Percentiles rank a stretch among this genome's conserved stretches.
Conservation (phyloP, 2,329 filamentous ascomycete species). For the Dryadomyces sulphureus region DNA sequence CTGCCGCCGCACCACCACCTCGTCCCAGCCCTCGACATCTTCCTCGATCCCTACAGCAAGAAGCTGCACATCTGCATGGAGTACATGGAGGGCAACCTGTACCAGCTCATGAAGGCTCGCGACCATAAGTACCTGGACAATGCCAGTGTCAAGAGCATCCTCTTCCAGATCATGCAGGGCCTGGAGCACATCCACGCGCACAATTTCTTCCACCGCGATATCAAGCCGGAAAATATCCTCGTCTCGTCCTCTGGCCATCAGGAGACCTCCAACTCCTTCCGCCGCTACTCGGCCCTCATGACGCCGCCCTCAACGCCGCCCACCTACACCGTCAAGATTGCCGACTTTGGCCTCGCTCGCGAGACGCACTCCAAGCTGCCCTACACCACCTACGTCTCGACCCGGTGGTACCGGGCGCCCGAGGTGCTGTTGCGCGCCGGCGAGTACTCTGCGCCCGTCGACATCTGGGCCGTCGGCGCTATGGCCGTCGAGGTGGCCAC, state of each 20-base stretch:
- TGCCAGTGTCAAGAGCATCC: conserved; percentile 87
- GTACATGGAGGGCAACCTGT: conserved; percentile 98
- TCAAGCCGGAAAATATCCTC: conserved; percentile 97
- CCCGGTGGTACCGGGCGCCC: conserved; percentile 92
- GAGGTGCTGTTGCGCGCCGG: conserved; percentile 88
- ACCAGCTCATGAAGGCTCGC: conserved; percentile 96
- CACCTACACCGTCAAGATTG: conserved; percentile 92
- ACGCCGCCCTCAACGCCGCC: conserved; percentile 92
- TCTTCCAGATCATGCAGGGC: conserved; percentile 92
- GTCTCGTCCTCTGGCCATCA: conserved; percentile 80
- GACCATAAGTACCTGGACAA: conserved; percentile 91
- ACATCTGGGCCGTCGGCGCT: conserved; percentile 96
- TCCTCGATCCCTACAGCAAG: conserved; percentile 88
- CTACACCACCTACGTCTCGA: conserved; percentile 97
- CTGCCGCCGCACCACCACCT: conserved; percentile 79
- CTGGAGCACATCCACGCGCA: conserved; percentile 96
- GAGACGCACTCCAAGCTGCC: conserved; percentile 94
- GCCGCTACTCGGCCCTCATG: conserved; percentile 81
- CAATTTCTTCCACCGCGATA: conserved; percentile 96
- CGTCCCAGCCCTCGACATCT: conserved; percentile 96
- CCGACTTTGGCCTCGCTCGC: conserved; percentile 92
- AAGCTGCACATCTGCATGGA: conserved; percentile 98
- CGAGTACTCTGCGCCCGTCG: conserved; percentile 92
- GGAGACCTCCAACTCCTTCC: conserved; percentile 73
- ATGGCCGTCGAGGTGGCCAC: conserved; percentile 99